A percentile compares a stretch with the other conserved stretches of the same genome.
phyloP scores from a whole-genome alignment of 306 rosid genomes.

The Ormosia emarginata region DNA sequence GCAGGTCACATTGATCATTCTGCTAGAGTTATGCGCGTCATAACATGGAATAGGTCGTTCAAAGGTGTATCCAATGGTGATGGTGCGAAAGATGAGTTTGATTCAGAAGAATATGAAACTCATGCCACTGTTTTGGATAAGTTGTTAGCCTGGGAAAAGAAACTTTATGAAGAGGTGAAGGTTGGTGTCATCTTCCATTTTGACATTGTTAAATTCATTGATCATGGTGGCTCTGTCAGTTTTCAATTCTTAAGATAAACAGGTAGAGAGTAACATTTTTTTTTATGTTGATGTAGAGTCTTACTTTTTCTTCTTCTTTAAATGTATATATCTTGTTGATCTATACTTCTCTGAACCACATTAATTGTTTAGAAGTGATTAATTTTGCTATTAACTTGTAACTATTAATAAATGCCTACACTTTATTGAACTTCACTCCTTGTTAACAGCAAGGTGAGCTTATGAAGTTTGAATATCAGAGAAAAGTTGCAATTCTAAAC shows the following conservation, averaged over 20 bases:
- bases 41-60: slow-evolving; percentile 77
- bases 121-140: slow-evolving; percentile 88
- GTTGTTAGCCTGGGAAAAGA: slow-evolving; percentile 91
- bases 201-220: background rate
- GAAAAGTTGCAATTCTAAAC: slow-evolving; percentile 69
- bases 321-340: background rate
- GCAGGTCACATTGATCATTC: slow-evolving; percentile 90
- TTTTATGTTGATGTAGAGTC: background rate
- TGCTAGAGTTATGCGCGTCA: slow-evolving; percentile 80
- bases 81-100: slow-evolving; percentile 63
- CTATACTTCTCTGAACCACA: background rate
- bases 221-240: background rate
- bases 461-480: slow-evolving; percentile 82
- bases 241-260: background rate
- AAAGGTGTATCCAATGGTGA: slow-evolving; percentile 68
- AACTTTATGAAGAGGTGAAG: slow-evolving; percentile 90
- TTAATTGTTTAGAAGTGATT: background rate
- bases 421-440: background rate
- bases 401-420: background rate
- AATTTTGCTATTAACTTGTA: background rate
- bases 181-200: slow-evolving; percentile 31
- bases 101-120: slow-evolving; percentile 73
- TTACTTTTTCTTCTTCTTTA: background rate
- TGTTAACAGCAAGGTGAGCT: slow-evolving; percentile 82
- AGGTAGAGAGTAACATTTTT: background rate